A percentile compares a stretch with the other conserved stretches of the same genome.
Conservation (phyloP, 192 early-diverging fungal genomes). For the Backusella luteola region DNA sequence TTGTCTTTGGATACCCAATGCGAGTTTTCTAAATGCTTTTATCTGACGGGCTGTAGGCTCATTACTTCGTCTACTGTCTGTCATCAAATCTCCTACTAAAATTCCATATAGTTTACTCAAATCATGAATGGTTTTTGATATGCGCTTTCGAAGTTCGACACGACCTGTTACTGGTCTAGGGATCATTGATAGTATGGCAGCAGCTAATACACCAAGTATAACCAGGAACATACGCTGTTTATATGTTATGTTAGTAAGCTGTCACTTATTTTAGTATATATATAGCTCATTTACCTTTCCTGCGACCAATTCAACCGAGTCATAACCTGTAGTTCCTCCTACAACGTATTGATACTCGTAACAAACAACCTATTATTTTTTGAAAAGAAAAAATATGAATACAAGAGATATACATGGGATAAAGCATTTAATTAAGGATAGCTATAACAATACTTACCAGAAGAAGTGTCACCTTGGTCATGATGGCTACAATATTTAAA, state of each 20-base stretch:
- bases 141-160: constrained; percentile 37
- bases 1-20: constrained; percentile 22
- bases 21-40: constrained; percentile 12
- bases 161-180: constrained; percentile 34
- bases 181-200: constrained; percentile 30
- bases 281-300: constrained; percentile 23
- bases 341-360: constrained; percentile 23
- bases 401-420: background rate
- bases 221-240: constrained; percentile 27
- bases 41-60: constrained; percentile 1
- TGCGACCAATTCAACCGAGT: constrained; percentile 22
- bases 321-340: background rate
- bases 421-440: background rate
- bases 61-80: background rate
- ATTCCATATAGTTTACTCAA: constrained; percentile 32
- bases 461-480: constrained; percentile 23
- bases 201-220: constrained; percentile 30
- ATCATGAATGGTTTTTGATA: constrained; percentile 33
- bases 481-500: constrained; percentile 13
- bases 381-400: background rate
- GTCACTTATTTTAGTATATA: background rate
- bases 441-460: constrained; percentile 6
- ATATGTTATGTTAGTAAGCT: background rate
- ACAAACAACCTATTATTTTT: constrained; percentile 18
- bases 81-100: constrained; percentile 3